Percentiles rank a stretch among this genome's conserved stretches.
phyloP scores from a whole-genome alignment of 2,329 filamentous ascomycete genomes.

The Diaporthe destruens region DNA sequence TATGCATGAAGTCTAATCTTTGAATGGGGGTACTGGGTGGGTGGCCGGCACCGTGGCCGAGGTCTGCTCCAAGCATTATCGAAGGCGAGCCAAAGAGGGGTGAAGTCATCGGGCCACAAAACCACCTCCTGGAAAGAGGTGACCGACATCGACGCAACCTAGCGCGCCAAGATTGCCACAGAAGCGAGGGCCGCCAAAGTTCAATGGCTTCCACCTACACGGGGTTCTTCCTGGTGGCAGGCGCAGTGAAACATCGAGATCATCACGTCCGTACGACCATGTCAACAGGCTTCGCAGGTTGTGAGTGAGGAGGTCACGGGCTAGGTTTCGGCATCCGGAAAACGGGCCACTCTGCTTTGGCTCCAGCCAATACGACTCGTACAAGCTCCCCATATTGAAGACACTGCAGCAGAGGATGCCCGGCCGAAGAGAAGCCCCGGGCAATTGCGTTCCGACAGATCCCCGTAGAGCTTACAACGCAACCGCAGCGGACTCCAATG shows the following conservation, averaged over 20 bases:
- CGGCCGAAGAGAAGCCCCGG: constrained; percentile 3
- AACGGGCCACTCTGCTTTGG: not conserved
- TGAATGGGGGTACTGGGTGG: not conserved
- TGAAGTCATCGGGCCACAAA: not conserved
- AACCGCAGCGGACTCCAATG: constrained; percentile 74
- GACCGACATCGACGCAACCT: not conserved
- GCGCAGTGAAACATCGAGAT: constrained; percentile 6
- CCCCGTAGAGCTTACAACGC: constrained; percentile 61
- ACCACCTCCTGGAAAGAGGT: not conserved
- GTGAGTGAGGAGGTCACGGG: constrained; percentile 8
- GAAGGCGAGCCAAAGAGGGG: constrained; percentile 5
- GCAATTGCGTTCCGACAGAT: not conserved
- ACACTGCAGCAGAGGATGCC: constrained; percentile 14
- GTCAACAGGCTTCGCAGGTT: constrained; percentile 15
- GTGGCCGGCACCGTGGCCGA: constrained; percentile 22
- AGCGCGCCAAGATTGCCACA: not conserved
- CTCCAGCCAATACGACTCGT: constrained; percentile 4
- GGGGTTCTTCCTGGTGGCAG: constrained; percentile 8
- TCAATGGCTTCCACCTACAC: constrained; percentile 3
- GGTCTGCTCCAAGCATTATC: constrained; percentile 28
- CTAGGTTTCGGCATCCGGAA: not conserved
- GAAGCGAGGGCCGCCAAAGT: constrained; percentile 5
- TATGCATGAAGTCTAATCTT: constrained; percentile 30
- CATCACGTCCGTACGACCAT: not conserved
- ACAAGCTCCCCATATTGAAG: constrained; percentile 4